Evolutionary conservation across 805 yeast species (phyloP).

Genomic region (Spathaspora passalidarum): DNA sequence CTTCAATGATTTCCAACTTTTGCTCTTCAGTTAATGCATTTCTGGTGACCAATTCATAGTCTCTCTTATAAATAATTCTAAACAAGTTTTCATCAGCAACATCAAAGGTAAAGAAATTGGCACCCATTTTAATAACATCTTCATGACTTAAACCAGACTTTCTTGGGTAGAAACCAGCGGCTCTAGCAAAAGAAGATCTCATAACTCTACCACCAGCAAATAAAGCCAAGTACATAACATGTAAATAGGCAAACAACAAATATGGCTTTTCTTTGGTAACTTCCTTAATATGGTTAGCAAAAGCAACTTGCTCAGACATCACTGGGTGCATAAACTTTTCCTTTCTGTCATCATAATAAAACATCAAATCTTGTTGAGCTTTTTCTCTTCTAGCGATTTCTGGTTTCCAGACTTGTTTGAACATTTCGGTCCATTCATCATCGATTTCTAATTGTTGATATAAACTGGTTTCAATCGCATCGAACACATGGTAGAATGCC

Average conservation of each 20-base stretch:
- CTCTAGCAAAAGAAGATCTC: slow-evolving; percentile 61
- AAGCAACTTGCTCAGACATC: slow-evolving; percentile 59
- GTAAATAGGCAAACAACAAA: slow-evolving; percentile 74
- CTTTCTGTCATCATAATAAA: slow-evolving; percentile 56
- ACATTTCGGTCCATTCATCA: slow-evolving; percentile 42
- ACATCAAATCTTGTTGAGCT: slow-evolving; percentile 60
- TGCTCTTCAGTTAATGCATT: slow-evolving; percentile 65
- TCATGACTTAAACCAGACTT: slow-evolving; percentile 62
- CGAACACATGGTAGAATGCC: slow-evolving; percentile 66
- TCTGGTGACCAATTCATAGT: slow-evolving; percentile 75
- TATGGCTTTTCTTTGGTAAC: slow-evolving; percentile 63
- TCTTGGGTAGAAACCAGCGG: slow-evolving; percentile 74
- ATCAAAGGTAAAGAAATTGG: slow-evolving; percentile 70
- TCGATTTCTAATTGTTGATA: slow-evolving; percentile 42
- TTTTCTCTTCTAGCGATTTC: slow-evolving; percentile 61
- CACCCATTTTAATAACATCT: slow-evolving; percentile 59
- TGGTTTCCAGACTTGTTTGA: slow-evolving; percentile 64
- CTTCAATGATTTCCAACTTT: slow-evolving; percentile 66
- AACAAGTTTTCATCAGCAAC: slow-evolving; percentile 64
- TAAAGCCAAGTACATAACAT: slow-evolving; percentile 78
- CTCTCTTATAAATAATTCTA: slow-evolving; percentile 65
- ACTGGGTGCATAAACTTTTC: slow-evolving; percentile 58
- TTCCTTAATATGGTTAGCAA: slow-evolving; percentile 55
- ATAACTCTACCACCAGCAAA: slow-evolving; percentile 84
- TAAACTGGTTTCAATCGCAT: slow-evolving; percentile 56